These are phyloP conservation scores for Ceraceosorus bombacis DNA, from an alignment of 1,284 basidiomycete genomes.

Conservation along the genomic window DNA sequence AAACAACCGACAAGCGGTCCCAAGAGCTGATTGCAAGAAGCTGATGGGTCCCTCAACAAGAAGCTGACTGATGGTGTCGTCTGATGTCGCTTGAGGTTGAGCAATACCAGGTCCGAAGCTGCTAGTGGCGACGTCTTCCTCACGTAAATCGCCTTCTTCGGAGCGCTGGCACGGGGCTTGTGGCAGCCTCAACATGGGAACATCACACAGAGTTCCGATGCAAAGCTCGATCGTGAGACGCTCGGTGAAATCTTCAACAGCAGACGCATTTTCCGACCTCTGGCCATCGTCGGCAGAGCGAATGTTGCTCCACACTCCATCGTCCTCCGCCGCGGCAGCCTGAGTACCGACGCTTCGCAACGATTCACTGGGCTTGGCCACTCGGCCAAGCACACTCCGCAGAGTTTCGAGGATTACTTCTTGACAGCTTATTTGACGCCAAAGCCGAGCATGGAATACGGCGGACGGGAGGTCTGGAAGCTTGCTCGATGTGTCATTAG, in stretches of 20 bases:
- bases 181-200: no score
- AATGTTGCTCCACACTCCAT: background rate
- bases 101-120: background rate
- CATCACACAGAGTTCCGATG: no score
- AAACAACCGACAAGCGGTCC: background rate
- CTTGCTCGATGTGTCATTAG: background rate
- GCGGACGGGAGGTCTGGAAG: no score
- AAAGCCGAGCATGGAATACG: no score
- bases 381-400: background rate
- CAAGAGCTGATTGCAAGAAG: background rate
- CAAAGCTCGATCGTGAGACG: no score
- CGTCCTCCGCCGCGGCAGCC: background rate
- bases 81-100: background rate
- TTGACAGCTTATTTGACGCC: background rate
- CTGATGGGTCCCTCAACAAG: constrained; percentile 4
- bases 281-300: no score
- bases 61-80: background rate
- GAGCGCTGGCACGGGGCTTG: no score
- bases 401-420: background rate
- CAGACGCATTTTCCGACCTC: no score
- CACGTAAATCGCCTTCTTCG: background rate
- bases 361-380: background rate
- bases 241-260: no score
- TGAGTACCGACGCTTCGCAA: background rate
- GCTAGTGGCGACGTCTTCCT: background rate